Evolutionary conservation across 306 rosid species (phyloP).

Genomic region (Cicer yamashitae): DNA sequence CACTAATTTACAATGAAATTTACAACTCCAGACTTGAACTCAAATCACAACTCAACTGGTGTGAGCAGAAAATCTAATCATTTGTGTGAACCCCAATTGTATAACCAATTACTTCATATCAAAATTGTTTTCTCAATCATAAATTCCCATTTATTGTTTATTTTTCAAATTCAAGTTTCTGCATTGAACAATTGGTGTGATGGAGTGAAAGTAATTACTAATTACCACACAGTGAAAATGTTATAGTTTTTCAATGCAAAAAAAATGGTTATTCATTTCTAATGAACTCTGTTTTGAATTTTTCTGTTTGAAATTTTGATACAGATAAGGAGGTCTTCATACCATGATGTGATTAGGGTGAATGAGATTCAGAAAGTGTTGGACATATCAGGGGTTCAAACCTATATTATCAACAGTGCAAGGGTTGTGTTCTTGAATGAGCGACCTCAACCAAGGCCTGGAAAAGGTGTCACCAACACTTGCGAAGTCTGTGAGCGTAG

Average conservation of each 20-base stretch:
- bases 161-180: background rate
- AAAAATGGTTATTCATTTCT: slow-evolving; percentile 1
- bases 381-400: slow-evolving; percentile 83
- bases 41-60: no score
- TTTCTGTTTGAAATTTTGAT: slow-evolving; percentile 1
- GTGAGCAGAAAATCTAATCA: no score
- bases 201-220: background rate
- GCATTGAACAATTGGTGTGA: background rate
- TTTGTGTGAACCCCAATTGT: no score
- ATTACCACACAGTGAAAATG: background rate
- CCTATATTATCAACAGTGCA: slow-evolving; percentile 50
- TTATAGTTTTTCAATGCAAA: slow-evolving; percentile 35
- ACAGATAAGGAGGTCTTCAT: slow-evolving; percentile 94
- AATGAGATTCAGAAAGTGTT: slow-evolving; percentile 91
- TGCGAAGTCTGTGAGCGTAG: slow-evolving; percentile 96
- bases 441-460: slow-evolving; percentile 50
- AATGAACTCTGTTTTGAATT: slow-evolving; percentile 13
- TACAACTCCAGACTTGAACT: no score
- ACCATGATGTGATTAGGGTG: slow-evolving; percentile 93
- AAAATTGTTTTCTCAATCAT: background rate
- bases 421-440: slow-evolving; percentile 50
- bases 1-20: no score
- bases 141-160: background rate
- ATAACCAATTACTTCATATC: background rate
- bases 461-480: slow-evolving; percentile 86